Evolutionary conservation across 2,329 filamentous ascomycete genomes (phyloP).

Genomic region (Eutypa lata): DNA sequence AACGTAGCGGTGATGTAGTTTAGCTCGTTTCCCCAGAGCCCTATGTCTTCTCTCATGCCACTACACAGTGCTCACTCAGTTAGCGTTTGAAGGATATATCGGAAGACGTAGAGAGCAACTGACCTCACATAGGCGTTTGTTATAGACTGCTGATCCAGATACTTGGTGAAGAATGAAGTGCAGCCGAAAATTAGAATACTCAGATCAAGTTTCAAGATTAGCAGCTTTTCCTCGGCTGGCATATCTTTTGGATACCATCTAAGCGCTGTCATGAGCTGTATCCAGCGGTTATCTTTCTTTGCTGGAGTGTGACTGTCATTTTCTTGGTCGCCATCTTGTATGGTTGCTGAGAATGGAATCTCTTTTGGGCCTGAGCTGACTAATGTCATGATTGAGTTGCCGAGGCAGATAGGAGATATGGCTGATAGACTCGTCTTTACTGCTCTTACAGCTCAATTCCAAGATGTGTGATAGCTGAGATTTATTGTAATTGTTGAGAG

Average conservation of each 20-base stretch:
- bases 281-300: conserved; percentile 4
- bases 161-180: conserved; percentile 38
- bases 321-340: too few relatives aligned
- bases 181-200: conserved; percentile 36
- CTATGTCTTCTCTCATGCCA: conserved; percentile 35
- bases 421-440: too few relatives aligned
- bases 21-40: conserved; percentile 31
- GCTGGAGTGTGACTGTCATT: too few relatives aligned
- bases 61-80: conserved; percentile 12
- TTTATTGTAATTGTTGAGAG: too few relatives aligned
- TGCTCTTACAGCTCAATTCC: too few relatives aligned
- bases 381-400: too few relatives aligned
- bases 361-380: too few relatives aligned
- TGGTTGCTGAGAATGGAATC: too few relatives aligned
- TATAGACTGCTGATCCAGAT: conserved; percentile 34
- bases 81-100: too few relatives aligned
- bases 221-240: conserved; percentile 28
- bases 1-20: conserved; percentile 29
- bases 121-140: conserved; percentile 36
- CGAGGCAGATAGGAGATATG: too few relatives aligned
- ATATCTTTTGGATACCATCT: conserved; percentile 32
- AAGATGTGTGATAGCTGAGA: too few relatives aligned
- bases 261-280: conserved; percentile 13
- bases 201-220: conserved; percentile 35
- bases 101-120: background rate